Base-by-base conservation (phyloP, 495 filamentous ascomycete species). In the Letharia columbiana region DNA sequence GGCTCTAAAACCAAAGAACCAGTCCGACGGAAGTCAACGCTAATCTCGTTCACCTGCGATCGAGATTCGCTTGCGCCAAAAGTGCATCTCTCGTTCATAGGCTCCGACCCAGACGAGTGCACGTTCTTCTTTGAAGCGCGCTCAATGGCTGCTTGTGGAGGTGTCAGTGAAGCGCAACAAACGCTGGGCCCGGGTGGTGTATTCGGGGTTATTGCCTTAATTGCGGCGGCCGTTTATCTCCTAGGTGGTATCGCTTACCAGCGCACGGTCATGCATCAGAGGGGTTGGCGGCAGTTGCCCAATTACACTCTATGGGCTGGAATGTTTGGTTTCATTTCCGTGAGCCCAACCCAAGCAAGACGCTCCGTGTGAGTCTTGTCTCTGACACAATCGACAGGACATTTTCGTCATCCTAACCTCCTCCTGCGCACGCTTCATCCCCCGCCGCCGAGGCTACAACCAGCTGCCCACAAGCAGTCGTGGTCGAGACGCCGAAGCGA, bases 111-210 rank as follows among this genome's bases (percentile, higher is more conserved):
- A 8, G 91, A 97, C 71, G 85, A 91, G 60, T 99, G 95, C 79
- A 84, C 90, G n/a, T 99, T 97, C 77, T 89, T 95, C 75, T 99
- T 99, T 77, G 92, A 96, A 75, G 85, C 92, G n/a, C 90, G 92
- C 64, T 91, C 91, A 57, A 82, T 83, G 57, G 86, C 91, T 49
- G 93, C 92, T 11, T 99, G 95, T 74, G 89, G 89, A 33, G 86
- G 84, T 42, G 80, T 86, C 15, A 82, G 83, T 42, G 78, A 86
- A 74, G 78, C 83, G 71, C 73, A 83, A 74, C 78, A 90, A 75
- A 72, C 73, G 15, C 83, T 97, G 18, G 90, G 91, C 18, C 92
- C 95, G 0, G 89, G 83, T 10, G 90, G 89, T 35, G 89, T 99
- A 4, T 99, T 99, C 74, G 91, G 90, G 58, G 89, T 97, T 65